Evolutionary conservation across 805 yeast species (phyloP).

Genomic region (Yarrowia keelungensis): DNA sequence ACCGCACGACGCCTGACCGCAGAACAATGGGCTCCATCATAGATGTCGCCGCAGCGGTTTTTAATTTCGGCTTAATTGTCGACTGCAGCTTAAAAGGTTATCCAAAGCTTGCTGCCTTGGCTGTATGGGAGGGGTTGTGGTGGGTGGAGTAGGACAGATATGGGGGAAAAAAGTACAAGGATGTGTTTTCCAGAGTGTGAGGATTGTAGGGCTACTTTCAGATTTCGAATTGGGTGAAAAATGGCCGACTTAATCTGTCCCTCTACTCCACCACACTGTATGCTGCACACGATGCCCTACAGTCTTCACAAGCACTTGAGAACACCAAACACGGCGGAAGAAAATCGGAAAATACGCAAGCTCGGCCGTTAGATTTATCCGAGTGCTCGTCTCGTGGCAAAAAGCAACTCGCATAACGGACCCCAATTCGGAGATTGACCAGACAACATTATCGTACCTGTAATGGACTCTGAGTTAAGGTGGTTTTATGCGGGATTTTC

Average conservation of each 20-base stretch:
- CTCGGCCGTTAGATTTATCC: no score
- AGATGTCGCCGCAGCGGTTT: constrained; percentile 4
- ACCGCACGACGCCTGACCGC: neutral
- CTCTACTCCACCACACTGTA: no score
- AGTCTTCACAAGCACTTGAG: no score
- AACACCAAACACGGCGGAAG: neutral
- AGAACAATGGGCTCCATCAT: neutral
- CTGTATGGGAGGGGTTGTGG: neutral
- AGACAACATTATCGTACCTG: neutral
- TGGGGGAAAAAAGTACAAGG: neutral
- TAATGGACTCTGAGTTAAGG: constrained; percentile 11
- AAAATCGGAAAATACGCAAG: neutral
- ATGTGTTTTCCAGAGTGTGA: neutral
- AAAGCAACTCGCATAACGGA: neutral
- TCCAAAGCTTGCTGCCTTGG: constrained; percentile 6
- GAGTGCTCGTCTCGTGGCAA: neutral
- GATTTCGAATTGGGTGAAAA: neutral
- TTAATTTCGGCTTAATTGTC: constrained; percentile 21
- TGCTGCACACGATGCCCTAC: no score
- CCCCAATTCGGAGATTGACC: constrained; percentile 20
- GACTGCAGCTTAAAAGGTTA: constrained; percentile 3
- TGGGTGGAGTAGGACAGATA: neutral
- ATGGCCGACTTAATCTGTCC: no score
- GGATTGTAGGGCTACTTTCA: neutral
- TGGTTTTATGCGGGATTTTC: constrained; percentile 24